Percentiles rank a stretch among this genome's conserved stretches.
Evolutionary conservation across 2,329 filamentous ascomycete genomes (phyloP).

Genomic region (Ophiosphaerella korrae): DNA sequence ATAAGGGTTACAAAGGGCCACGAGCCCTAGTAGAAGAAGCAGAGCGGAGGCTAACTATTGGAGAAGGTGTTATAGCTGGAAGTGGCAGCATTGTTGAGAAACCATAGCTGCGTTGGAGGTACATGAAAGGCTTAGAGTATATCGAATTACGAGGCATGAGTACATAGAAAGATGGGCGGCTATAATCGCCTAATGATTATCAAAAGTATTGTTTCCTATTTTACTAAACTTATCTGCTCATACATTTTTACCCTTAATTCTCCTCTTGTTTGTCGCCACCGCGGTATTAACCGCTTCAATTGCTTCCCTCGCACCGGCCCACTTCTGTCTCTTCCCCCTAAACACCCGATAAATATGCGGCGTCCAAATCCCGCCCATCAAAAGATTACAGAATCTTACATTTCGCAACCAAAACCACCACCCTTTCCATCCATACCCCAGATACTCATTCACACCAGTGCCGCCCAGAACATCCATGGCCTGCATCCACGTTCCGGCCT

Average conservation of each 20-base stretch:
- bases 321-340: constrained; percentile 47
- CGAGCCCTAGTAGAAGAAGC: constrained; percentile 30
- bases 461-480: constrained; percentile 53
- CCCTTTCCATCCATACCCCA: constrained; percentile 50
- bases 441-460: constrained; percentile 47
- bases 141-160: too few relatives aligned
- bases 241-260: constrained; percentile 1
- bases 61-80: constrained; percentile 6
- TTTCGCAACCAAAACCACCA: constrained; percentile 53
- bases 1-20: constrained; percentile 48
- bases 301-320: constrained; percentile 48
- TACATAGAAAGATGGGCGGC: too few relatives aligned
- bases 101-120: too few relatives aligned
- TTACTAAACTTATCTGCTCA: too few relatives aligned
- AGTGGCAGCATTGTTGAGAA: too few relatives aligned
- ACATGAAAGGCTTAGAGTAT: too few relatives aligned
- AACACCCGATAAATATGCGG: constrained; percentile 52
- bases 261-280: constrained; percentile 1
- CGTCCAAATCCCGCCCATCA: constrained; percentile 50
- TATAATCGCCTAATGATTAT: too few relatives aligned
- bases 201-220: too few relatives aligned
- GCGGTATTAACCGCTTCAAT: constrained; percentile 35
- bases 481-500: constrained; percentile 38
- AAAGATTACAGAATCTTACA: constrained; percentile 44
- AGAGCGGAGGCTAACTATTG: constrained; percentile 19